Evolutionary conservation across 192 early-diverging fungal genomes (phyloP).

Genomic region (Neocallimastix lanati): DNA sequence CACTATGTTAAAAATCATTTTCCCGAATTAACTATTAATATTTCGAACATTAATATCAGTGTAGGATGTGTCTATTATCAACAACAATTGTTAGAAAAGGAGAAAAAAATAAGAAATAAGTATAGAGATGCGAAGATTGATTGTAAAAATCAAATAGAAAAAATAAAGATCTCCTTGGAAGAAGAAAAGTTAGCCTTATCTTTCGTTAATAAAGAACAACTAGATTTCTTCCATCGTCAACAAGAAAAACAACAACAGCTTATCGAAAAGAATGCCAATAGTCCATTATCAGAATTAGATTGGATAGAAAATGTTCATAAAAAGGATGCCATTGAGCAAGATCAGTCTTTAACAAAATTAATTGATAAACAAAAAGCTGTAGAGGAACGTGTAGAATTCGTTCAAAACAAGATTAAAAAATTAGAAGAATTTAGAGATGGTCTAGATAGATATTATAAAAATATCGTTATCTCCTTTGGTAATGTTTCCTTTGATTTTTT

Average conservation of each 20-base stretch:
- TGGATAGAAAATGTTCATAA: not conserved
- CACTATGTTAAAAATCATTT: not conserved
- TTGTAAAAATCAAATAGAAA: not conserved
- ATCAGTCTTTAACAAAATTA: not conserved
- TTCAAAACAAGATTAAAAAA: not conserved
- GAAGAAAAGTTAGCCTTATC: not conserved
- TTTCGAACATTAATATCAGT: not conserved
- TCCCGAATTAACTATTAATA: not conserved
- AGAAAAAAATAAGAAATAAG: not conserved
- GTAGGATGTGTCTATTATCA: not conserved
- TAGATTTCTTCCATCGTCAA: not conserved
- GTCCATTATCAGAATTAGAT: not conserved
- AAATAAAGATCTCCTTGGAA: not conserved
- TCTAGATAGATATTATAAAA: not conserved
- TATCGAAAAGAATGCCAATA: not conserved
- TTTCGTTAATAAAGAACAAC: not conserved
- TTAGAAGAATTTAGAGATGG: not conserved
- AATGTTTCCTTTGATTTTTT: not conserved
- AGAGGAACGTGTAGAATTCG: not conserved
- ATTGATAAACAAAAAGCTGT: not conserved
- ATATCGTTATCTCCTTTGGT: not conserved
- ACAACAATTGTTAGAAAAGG: not conserved
- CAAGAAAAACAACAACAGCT: not conserved
- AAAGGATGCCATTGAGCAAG: not conserved
- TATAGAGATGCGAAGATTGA: not conserved